Evolutionary conservation across 345 rosid genomes (phyloP), one percentile per base, ranked within the genome.

Genomic region (Eucalyptus curtisii): DNA sequence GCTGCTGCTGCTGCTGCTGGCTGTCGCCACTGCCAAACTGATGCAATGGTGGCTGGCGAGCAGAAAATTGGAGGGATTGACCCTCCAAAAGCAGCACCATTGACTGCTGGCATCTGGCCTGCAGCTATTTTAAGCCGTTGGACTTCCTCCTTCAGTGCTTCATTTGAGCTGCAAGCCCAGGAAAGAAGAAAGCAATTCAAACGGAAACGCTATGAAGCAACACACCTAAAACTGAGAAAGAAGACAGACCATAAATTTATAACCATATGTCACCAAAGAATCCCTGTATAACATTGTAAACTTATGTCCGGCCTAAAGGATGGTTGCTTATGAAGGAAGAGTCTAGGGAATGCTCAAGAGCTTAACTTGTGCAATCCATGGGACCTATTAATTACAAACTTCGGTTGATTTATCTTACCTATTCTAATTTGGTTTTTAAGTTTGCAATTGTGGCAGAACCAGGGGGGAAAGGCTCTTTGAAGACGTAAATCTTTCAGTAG

Each of bases 101-200:
- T 95, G 55, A 90, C 93, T 25, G 93, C 91, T 53, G 97, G 95
- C 80, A 93, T 89, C 91, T 96, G 98, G 48, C 96, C 94, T 1
- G 99, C 95, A 30, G 96, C 94, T 89, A 95, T 94, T 91, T 95
- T 97, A 81, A 97, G 98, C 91, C 99, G 94, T 90, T 95, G 96
- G 88, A 96, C 98, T 93, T 97, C 99, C 49, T 95, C 99, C 89
- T 94, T 94, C 90, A 96, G 89, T 14, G 95, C 92, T 89, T 97
- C 99, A 79, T 96, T 95, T 85, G 92, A 87, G 99, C 99, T 97
- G 95, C 93, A 91, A 27, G 57, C 48, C 87, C 27, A 40, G n/a
- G 6, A 31, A 86, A 86, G 44, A 50, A 55, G 61, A 86, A 6
- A 20, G 31, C 61, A 47, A 47, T 45, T 49, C 40, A 86, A 76